Conservation (phyloP, 352 stramenopile species). For the Globisporangium mamillatum region DNA sequence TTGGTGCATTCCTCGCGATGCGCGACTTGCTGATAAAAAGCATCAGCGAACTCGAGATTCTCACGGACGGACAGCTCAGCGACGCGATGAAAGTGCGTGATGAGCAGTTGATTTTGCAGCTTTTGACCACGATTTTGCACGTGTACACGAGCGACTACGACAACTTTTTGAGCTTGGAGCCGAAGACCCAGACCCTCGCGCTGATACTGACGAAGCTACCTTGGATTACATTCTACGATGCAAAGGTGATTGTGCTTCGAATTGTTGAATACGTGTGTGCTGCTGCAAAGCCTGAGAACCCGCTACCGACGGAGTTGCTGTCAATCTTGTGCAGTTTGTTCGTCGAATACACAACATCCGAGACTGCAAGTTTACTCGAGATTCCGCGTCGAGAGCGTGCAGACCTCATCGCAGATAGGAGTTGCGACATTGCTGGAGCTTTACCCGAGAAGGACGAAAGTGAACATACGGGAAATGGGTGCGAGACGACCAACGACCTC, state of each 20-base stretch:
- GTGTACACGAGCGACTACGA: conserved; percentile 73
- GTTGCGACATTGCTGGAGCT: not conserved
- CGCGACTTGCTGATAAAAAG: conserved; percentile 63
- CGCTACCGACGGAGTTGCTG: conserved; percentile 56
- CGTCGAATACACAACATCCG: conserved; percentile 38
- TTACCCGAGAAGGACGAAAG: not conserved
- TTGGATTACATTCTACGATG: conserved; percentile 49
- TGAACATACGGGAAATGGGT: not conserved
- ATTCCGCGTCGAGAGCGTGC: not conserved
- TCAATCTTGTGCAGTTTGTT: conserved; percentile 64
- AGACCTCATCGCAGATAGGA: not conserved
- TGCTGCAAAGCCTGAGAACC: conserved; percentile 37
- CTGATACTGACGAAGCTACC: conserved; percentile 67
- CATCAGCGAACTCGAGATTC: conserved; percentile 28
- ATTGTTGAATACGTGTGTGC: conserved; percentile 80
- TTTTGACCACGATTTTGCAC: conserved; percentile 63
- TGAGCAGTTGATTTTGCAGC: conserved; percentile 54
- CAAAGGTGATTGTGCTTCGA: conserved; percentile 64
- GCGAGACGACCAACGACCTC: not conserved
- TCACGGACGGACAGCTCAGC: conserved; percentile 5
- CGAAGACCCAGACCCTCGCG: conserved; percentile 63
- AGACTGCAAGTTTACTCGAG: conserved; percentile 27
- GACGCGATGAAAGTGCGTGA: conserved; percentile 18
- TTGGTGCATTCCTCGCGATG: conserved; percentile 56
- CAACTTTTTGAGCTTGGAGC: conserved; percentile 70